Evolutionary conservation across 164 flowering plant species (phyloP), one percentile per base, ranked within the genome.

Genomic region (Umbilicus rupestris): DNA sequence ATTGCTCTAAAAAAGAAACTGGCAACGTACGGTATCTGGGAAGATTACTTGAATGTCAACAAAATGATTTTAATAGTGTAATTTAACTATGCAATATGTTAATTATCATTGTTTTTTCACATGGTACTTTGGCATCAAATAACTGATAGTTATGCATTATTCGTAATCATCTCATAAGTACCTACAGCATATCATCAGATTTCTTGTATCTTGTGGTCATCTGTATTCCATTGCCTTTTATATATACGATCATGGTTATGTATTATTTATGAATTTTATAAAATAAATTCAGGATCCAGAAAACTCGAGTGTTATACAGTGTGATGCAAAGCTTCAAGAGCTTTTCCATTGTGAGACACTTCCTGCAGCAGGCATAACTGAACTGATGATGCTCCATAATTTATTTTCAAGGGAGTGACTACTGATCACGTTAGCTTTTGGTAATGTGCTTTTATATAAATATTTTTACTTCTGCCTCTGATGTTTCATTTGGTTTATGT

Each of bases 321-420:
- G 98, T 73, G 98, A 94, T 67, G 74, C 72, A 62, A 90, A 87
- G 78, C 88, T 94, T 71, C 86, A 75, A 66, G 96, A 86, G 68
- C 92, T 94, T 66, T 80, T 94, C 66, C 87, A 88, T 68, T 85
- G 92, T 70, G 90, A 86, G 74, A 87, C 83, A 77, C 73, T 94
- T 65, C 78, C 94, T 22, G 82, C 85, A 5, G 24, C 85, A 73
- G 90, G 84, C 66, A 77, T 94, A 68, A 69, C 80, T 6, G 92
- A 89, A 76, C 75, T 82, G 83, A 55, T 55, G 60, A 33, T 55
- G 60, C 60, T 55, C 35, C 33, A 55, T 55, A 55, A 28, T 28
- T 22, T 55, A 55, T 55, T 55, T 28, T 55, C 60, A 28, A 55
- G 60, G 60, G 60, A 28, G 33, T 55, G 60, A 55, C 60, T 28